Percentiles rank a stretch among this genome's conserved stretches.
phyloP scores from a whole-genome alignment of 352 stramenopile genomes.

The Phytophthora melonis region DNA sequence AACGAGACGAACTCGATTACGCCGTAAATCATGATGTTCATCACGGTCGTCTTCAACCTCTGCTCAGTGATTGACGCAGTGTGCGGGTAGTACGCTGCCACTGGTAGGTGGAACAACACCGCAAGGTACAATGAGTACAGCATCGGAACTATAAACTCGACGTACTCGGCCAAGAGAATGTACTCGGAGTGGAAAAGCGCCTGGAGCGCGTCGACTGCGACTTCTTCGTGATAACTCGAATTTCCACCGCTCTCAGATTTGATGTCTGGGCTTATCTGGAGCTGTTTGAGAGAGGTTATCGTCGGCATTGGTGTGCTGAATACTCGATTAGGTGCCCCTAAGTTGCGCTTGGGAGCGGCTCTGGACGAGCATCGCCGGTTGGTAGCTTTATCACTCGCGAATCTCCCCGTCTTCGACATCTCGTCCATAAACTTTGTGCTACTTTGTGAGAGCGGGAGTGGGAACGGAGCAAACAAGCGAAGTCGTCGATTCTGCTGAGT shows the following conservation, averaged over 20 bases:
- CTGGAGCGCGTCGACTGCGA: neutral
- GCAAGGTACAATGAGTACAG: constrained; percentile 26
- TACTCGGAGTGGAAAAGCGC: constrained; percentile 41
- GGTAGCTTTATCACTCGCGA: neutral
- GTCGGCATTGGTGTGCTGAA: neutral
- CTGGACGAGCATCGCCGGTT: constrained; percentile 8
- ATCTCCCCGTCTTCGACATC: neutral
- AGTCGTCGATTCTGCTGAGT: neutral
- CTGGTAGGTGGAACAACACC: constrained; percentile 27
- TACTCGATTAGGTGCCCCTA: neutral
- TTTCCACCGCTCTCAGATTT: too few relatives aligned
- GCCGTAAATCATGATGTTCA: constrained; percentile 14
- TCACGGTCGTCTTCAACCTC: neutral
- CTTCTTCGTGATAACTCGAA: neutral
- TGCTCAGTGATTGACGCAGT: constrained; percentile 6
- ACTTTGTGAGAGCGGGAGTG: neutral
- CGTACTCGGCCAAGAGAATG: constrained; percentile 33
- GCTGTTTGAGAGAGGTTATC: neutral
- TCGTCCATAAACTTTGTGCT: neutral
- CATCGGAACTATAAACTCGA: constrained; percentile 38
- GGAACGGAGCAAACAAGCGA: neutral
- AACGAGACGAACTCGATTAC: constrained; percentile 20
- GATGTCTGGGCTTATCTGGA: neutral
- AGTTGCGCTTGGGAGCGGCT: neutral
- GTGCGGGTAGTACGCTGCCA: constrained; percentile 33